phyloP scores from a whole-genome alignment of 352 stramenopile genomes.

The Pythium vanterpoolii region DNA sequence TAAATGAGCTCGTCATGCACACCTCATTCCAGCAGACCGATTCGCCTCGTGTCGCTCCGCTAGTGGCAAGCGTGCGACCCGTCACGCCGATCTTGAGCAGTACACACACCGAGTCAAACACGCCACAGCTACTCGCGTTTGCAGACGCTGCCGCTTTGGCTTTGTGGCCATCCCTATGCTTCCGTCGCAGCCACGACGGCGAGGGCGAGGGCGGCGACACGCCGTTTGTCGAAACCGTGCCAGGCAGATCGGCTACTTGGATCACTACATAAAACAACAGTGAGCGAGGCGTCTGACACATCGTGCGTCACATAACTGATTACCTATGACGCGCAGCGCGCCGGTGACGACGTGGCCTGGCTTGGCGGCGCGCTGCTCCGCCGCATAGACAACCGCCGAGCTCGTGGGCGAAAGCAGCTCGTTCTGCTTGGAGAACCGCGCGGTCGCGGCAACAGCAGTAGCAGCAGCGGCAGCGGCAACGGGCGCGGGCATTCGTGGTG shows the following conservation, averaged over 20 bases:
- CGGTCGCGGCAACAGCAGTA: neutral
- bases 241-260: conserved; percentile 28
- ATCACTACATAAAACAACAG: conserved; percentile 15
- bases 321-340: conserved; percentile 57
- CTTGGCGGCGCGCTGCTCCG: conserved; percentile 43
- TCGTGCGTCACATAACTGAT: neutral
- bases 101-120: conserved; percentile 43
- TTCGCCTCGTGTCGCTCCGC: conserved; percentile 34
- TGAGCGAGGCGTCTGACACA: neutral
- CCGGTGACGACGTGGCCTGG: conserved; percentile 44
- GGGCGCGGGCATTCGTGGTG: conserved; percentile 16
- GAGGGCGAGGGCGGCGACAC: conserved; percentile 17
- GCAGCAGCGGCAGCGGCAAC: neutral
- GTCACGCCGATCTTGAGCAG: conserved; percentile 36
- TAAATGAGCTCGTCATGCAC: neutral
- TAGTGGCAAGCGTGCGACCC: conserved; percentile 36
- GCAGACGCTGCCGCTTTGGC: conserved; percentile 16
- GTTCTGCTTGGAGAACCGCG: conserved; percentile 26
- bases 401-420: conserved; percentile 45
- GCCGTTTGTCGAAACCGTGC: conserved; percentile 17
- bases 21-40: conserved; percentile 47
- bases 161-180: conserved; percentile 16
- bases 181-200: conserved; percentile 53
- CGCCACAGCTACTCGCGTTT: neutral
- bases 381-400: conserved; percentile 44